Evolutionary conservation across 2,329 filamentous ascomycete genomes (phyloP).

Genomic region (Xylaria sp.): DNA sequence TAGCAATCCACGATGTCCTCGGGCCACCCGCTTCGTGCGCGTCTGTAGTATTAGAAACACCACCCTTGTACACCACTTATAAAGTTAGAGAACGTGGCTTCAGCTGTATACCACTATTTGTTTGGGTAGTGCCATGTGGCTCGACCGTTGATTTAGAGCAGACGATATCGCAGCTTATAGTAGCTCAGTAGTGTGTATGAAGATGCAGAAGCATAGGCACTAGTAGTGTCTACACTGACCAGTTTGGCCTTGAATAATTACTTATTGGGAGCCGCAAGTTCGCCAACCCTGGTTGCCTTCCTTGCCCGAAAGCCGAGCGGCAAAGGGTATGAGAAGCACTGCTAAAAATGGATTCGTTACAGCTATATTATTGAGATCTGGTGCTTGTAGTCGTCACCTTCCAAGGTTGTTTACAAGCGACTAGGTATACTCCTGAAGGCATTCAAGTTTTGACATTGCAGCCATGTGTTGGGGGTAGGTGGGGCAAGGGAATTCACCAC

Average conservation of each 20-base stretch:
- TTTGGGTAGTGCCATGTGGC: background rate
- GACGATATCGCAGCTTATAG: background rate
- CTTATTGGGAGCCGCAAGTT: too few species aligned
- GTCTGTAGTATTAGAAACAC: conserved; percentile 3
- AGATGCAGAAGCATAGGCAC: background rate
- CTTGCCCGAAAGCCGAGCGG: too few species aligned
- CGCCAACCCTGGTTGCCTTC: too few species aligned
- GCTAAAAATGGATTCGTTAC: too few species aligned
- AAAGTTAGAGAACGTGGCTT: background rate
- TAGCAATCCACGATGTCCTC: background rate
- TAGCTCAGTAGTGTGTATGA: background rate
- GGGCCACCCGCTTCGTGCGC: background rate
- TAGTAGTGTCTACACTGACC: background rate
- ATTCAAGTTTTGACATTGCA: too few species aligned
- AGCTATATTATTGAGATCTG: too few species aligned
- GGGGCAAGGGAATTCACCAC: too few species aligned
- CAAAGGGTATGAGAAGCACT: too few species aligned
- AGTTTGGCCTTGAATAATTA: background rate
- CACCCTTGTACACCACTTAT: background rate
- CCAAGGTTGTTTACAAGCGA: too few species aligned
- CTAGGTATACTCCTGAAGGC: too few species aligned
- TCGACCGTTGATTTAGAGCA: background rate
- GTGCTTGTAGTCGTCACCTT: too few species aligned
- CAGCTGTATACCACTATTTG: background rate
- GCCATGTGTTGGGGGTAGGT: too few species aligned